phyloP scores from a whole-genome alignment of 2,329 filamentous ascomycete species.

The Cladosporium sp. region DNA sequence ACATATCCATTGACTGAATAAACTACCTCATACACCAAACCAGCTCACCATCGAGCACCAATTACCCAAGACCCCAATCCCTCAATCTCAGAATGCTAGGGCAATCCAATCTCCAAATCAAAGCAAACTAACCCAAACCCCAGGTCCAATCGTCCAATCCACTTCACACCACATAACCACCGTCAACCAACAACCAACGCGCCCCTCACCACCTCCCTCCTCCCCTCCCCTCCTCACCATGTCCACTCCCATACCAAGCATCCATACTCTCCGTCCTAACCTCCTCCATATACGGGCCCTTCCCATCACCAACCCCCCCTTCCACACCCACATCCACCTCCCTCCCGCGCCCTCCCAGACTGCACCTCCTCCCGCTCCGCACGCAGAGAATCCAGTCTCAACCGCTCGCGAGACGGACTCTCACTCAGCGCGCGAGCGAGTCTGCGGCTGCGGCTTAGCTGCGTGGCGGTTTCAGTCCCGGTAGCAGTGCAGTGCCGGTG shows the following conservation, averaged over 20 bases:
- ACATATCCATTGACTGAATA: too few species aligned
- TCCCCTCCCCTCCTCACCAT: background rate
- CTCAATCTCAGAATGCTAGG: too few species aligned
- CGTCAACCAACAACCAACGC: too few species aligned
- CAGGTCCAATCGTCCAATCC: too few species aligned
- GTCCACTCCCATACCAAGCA: conserved; percentile 12
- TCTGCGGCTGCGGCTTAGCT: conserved; percentile 11
- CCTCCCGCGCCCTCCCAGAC: background rate
- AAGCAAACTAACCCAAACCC: too few species aligned
- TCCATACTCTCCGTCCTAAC: conserved; percentile 16
- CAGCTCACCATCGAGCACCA: too few species aligned
- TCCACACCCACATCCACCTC: background rate
- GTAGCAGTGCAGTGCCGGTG: too few species aligned
- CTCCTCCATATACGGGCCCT: conserved; percentile 21
- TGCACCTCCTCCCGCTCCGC: conserved; percentile 1
- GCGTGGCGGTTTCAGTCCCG: conserved; percentile 13
- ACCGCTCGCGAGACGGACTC: conserved; percentile 27
- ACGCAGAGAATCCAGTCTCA: conserved; percentile 2
- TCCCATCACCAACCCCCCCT: conserved; percentile 13
- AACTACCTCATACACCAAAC: too few species aligned
- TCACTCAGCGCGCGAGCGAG: conserved; percentile 24
- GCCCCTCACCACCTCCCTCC: conserved; percentile 7
- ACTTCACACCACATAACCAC: too few species aligned
- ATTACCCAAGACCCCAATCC: too few species aligned
- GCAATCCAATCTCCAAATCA: too few species aligned